A percentile compares a stretch with the other conserved stretches of the same genome.
Conservation (phyloP, 2,329 filamentous ascomycete genomes). For the Cladophialophora immunda region DNA sequence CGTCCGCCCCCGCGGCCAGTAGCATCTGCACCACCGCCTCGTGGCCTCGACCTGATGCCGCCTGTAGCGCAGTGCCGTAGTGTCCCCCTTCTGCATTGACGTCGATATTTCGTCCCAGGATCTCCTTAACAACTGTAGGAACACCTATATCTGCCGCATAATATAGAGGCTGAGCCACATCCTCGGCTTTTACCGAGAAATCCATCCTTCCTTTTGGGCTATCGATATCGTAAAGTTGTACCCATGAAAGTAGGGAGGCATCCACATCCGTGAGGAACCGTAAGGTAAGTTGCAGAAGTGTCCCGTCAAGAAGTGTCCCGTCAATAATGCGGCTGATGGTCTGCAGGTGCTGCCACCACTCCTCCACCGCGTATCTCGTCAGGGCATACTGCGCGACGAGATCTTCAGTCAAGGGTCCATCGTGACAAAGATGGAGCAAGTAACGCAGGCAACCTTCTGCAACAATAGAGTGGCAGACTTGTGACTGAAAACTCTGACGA, state of each 20-base stretch:
- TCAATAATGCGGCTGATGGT: slow-evolving; percentile 21
- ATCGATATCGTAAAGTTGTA: background rate
- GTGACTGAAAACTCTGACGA: slow-evolving; percentile 4
- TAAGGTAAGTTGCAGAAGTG: no score
- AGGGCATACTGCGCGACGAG: slow-evolving; percentile 26
- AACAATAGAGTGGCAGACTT: slow-evolving; percentile 1
- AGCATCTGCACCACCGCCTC: slow-evolving; percentile 27
- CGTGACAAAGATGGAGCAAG: background rate
- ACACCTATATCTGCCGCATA: no score
- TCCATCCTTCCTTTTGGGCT: no score
- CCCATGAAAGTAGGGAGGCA: background rate
- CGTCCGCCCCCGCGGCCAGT: slow-evolving; percentile 36
- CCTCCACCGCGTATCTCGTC: slow-evolving; percentile 14
- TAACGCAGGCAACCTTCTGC: slow-evolving; percentile 7
- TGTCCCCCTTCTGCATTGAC: slow-evolving; percentile 1
- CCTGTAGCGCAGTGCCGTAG: no score
- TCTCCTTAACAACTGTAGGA: no score
- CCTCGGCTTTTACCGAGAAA: no score
- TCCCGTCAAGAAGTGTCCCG: background rate
- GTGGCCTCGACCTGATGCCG: slow-evolving; percentile 31
- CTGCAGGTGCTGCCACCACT: background rate
- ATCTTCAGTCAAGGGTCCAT: slow-evolving; percentile 3
- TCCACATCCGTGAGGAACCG: background rate
- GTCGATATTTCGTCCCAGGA: no score
- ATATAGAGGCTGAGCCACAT: no score